These are phyloP conservation scores for Trichophyton verrucosum DNA, from an alignment of 2,329 filamentous ascomycete genomes.

Conservation along the genomic window DNA sequence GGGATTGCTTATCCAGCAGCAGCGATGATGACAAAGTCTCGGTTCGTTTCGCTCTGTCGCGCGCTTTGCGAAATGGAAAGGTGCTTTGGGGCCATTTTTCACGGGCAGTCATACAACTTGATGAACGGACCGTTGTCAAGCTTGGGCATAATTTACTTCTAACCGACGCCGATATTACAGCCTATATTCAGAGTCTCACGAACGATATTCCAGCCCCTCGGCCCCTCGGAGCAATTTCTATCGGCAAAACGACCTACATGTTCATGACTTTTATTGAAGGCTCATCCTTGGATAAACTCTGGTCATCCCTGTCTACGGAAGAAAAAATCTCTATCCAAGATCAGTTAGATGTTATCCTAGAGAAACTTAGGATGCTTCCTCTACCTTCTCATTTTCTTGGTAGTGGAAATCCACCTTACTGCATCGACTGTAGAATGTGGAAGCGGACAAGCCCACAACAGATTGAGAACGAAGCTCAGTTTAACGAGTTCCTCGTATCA, in stretches of 20 bases:
- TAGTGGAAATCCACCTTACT: constrained; percentile 7
- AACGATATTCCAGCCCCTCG: background rate
- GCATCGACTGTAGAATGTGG: constrained; percentile 10
- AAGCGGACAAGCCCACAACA: background rate
- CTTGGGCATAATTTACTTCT: background rate
- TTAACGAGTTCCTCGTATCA: constrained; percentile 26
- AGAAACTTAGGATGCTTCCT: background rate
- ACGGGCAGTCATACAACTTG: background rate
- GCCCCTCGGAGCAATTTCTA: background rate
- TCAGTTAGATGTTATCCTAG: background rate
- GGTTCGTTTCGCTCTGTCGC: too few species aligned
- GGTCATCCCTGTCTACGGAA: background rate
- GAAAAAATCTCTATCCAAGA: background rate
- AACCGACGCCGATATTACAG: background rate
- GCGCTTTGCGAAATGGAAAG: background rate
- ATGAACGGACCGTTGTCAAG: constrained; percentile 8
- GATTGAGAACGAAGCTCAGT: constrained; percentile 24
- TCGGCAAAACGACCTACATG: background rate
- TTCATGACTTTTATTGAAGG: background rate
- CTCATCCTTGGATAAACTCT: constrained; percentile 8
- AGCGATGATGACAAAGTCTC: too few species aligned
- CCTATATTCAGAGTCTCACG: background rate
- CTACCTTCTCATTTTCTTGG: constrained; percentile 8
- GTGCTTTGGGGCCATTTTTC: background rate
- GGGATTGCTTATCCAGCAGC: too few species aligned